Base-by-base conservation (phyloP, 441 rosid species). In the Theobroma grandiflorum region DNA sequence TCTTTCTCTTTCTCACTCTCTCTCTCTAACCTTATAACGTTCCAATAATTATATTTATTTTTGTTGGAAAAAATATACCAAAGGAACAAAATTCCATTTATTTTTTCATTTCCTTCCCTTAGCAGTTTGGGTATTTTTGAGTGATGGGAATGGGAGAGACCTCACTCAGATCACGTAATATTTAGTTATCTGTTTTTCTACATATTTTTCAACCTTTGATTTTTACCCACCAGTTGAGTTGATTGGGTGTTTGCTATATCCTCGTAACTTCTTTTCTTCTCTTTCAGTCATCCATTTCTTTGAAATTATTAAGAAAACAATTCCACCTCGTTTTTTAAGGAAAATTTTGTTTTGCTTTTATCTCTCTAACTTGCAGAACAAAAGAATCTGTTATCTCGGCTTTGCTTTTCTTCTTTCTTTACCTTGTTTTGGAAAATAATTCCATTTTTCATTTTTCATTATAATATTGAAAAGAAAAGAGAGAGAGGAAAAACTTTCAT, bases 161-260 rank as follows among this genome's bases (percentile, higher is more conserved):
- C 72, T n/a, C 68, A 64, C 76, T 75, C 59, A 35, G 55, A 62
- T 52, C 47, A 20, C 40, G 47, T 47, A 62, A 49, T 76, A 15
- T 71, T 82, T 75, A 74, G 65, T 45, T 81, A 52, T 74, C 78
- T 79, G 82, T 80, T 77, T 58, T 77, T 73, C 79, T 72, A 66
- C 77, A 40, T 63, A 76, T 47, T 65, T 26, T 73, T 61, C 33
- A 52, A 77, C 77, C 82, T 78, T 79, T 50, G 6, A 75, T 33
- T 57, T 35, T 40, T 47, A 14, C 26, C 42, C 45, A 63, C 80
- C 20, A 2, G n/a, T 77, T 8, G 40, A 2, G n/a, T 77, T 8
- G 40, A 9, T 71, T 78, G 67, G 82, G 35, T 49, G 47, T 22
- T 45, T 74, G 33, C 69, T 55, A 18, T 22, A 57, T 45, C 55